These are phyloP conservation scores for Hypholoma sublateritium DNA, from an alignment of 768 basidiomycete genomes.

Conservation along the genomic window DNA sequence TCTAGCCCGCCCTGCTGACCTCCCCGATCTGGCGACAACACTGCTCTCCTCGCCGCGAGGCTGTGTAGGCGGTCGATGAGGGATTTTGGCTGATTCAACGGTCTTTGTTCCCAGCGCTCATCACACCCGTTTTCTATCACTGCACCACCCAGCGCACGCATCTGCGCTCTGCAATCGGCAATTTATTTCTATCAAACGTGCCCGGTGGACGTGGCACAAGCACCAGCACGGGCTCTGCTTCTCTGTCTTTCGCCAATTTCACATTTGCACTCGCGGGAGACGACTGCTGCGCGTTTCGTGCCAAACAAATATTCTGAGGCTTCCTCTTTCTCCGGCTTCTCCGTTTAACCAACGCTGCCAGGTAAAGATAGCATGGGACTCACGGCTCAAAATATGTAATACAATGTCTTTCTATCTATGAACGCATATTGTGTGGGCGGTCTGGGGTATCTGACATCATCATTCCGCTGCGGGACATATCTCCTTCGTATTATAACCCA, in stretches of 20 bases:
- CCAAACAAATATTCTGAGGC: not conserved
- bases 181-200: not conserved
- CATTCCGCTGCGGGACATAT: not conserved
- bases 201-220: not conserved
- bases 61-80: slow-evolving; percentile 18
- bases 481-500: not conserved
- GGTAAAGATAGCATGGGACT: not conserved
- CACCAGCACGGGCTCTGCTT: not conserved
- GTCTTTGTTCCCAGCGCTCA: not conserved
- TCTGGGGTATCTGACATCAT: not conserved
- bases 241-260: not conserved
- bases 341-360: not conserved
- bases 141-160: not conserved
- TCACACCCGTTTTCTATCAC: not conserved
- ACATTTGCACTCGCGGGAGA: not conserved
- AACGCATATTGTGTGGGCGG: not conserved
- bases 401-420: not conserved
- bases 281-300: not conserved
- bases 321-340: not conserved
- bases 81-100: slow-evolving; percentile 17
- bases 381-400: not conserved
- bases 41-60: slow-evolving; percentile 4
- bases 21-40: not conserved
- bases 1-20: slow-evolving; percentile 2
- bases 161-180: too few relatives aligned